phyloP scores from a whole-genome alignment of 2,329 filamentous ascomycete species.

The Fusarium sp. region DNA sequence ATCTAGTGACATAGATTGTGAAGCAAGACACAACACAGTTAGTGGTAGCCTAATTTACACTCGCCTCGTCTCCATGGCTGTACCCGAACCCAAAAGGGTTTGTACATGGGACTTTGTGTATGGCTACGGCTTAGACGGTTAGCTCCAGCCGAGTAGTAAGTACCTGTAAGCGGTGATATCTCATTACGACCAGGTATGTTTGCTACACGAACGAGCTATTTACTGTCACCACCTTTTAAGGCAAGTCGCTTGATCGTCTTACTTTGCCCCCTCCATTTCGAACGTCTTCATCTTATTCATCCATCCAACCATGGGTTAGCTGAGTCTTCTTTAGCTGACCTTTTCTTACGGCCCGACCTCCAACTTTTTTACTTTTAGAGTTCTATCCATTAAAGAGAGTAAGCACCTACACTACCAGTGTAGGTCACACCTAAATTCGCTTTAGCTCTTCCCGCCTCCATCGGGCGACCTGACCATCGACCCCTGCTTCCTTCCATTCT shows the following conservation, averaged over 20 bases:
- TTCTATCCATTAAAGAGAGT: slow-evolving; percentile 3
- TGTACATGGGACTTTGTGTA: neutral
- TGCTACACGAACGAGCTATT: slow-evolving; percentile 9
- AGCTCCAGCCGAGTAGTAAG: neutral
- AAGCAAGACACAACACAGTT: slow-evolving; percentile 10
- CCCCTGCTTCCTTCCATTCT: slow-evolving; percentile 31
- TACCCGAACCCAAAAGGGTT: neutral
- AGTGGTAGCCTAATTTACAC: neutral
- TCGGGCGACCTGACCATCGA: slow-evolving; percentile 7
- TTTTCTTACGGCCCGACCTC: slow-evolving; percentile 13
- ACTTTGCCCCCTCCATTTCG: neutral
- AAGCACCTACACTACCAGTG: neutral
- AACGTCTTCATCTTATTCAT: neutral
- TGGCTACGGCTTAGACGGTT: slow-evolving; percentile 8
- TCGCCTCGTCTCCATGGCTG: slow-evolving; percentile 1
- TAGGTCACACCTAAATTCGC: slow-evolving; percentile 7
- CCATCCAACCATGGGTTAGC: neutral
- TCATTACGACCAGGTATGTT: neutral
- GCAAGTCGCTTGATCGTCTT: neutral
- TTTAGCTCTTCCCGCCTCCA: slow-evolving; percentile 26
- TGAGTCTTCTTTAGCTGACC: neutral
- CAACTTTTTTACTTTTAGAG: slow-evolving; percentile 12
- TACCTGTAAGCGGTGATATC: neutral
- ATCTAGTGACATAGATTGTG: neutral
- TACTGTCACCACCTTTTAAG: neutral